Conservation (phyloP, 2,329 filamentous ascomycete genomes). For the Fusarium drepaniforme region DNA sequence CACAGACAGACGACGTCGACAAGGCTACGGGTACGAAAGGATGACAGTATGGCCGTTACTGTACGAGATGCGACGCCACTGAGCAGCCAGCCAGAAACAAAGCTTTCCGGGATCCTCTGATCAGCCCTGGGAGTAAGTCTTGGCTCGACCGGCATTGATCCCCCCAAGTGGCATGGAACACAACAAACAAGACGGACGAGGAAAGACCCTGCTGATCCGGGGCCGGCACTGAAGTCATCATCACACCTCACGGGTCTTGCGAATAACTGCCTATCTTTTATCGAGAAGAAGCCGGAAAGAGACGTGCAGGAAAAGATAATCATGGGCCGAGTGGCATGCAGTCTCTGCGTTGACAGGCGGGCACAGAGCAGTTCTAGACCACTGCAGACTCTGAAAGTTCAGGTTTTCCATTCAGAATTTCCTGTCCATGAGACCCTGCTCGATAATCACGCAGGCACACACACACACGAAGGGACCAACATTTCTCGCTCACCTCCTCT, state of each 20-base stretch:
- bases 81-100: neutral
- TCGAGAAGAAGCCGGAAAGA: slow-evolving; percentile 26
- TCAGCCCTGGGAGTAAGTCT: slow-evolving; percentile 6
- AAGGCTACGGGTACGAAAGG: slow-evolving; percentile 31
- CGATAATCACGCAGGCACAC: slow-evolving; percentile 13
- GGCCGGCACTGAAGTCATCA: slow-evolving; percentile 37
- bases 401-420: slow-evolving; percentile 12
- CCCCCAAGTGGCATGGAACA: slow-evolving; percentile 8
- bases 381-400: neutral
- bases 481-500: slow-evolving; percentile 1
- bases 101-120: neutral
- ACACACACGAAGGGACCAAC: slow-evolving; percentile 7
- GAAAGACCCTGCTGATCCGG: slow-evolving; percentile 45
- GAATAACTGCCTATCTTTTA: slow-evolving; percentile 3
- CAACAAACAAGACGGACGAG: slow-evolving; percentile 9
- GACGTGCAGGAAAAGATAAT: slow-evolving; percentile 25
- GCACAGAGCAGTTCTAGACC: neutral
- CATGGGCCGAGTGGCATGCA: slow-evolving; percentile 23
- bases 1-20: neutral
- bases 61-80: slow-evolving; percentile 1
- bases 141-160: slow-evolving; percentile 12
- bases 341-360: neutral
- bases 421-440: slow-evolving; percentile 26
- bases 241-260: slow-evolving; percentile 17
- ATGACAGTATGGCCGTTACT: slow-evolving; percentile 28